A percentile compares a stretch with the other conserved stretches of the same genome.
Evolutionary conservation across 352 stramenopile genomes (phyloP).

Genomic region (Phytophthora sansomeana): DNA sequence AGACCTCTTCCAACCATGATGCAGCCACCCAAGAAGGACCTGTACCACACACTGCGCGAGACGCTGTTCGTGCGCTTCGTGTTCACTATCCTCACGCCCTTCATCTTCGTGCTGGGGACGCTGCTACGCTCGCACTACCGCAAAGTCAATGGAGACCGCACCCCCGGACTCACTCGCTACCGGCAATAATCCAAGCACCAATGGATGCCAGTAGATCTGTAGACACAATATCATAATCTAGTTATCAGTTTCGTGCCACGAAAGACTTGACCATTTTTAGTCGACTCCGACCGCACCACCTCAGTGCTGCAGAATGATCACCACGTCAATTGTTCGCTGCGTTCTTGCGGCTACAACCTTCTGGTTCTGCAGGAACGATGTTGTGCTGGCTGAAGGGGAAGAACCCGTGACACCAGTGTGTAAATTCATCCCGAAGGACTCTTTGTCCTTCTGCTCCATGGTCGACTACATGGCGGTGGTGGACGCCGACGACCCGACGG

Average conservation of each 20-base stretch:
- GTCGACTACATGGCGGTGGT: conserved; percentile 83
- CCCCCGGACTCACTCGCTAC: conserved; percentile 33
- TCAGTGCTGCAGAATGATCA: not conserved
- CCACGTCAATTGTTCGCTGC: not conserved
- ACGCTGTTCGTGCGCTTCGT: conserved; percentile 39
- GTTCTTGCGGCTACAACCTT: not conserved
- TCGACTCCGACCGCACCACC: not conserved
- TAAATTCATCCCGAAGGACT: conserved; percentile 60
- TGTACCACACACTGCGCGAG: conserved; percentile 32
- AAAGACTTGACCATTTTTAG: conserved; percentile 22
- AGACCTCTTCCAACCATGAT: not conserved
- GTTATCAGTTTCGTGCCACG: conserved; percentile 27
- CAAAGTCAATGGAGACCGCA: conserved; percentile 39
- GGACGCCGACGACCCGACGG: conserved; percentile 59
- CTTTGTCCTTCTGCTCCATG: conserved; percentile 86
- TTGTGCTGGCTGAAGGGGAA: conserved; percentile 40
- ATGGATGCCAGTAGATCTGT: not conserved
- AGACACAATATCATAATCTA: conserved; percentile 17
- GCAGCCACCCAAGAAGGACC: conserved; percentile 27
- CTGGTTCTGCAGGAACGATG: not conserved
- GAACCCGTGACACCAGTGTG: conserved; percentile 60
- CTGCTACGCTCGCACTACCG: conserved; percentile 36
- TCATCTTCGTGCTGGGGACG: conserved; percentile 26
- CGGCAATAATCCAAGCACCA: conserved; percentile 19
- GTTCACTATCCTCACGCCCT: conserved; percentile 28